Evolutionary conservation across 2,329 filamentous ascomycete genomes (phyloP), one percentile per base, ranked within the genome.

Genomic region (Cadophora sp.): DNA sequence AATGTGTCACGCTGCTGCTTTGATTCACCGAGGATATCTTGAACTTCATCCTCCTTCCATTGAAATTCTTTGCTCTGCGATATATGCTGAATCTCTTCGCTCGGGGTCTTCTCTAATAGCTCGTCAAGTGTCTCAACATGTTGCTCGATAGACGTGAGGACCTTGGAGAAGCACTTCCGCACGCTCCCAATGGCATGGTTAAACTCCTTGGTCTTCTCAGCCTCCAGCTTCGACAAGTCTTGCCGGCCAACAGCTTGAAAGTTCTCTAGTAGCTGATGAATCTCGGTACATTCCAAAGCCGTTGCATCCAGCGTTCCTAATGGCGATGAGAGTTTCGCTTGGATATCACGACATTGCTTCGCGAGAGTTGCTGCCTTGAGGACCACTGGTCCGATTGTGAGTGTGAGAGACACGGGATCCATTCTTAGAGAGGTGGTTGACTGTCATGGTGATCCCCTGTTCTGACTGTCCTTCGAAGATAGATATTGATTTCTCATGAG

Each of bases 341-440:
- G 40, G 40, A 62, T 51, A 14, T 62, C 60, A 34, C 14, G 60
- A 24, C 60, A 62, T 22, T 34, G 60, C 60, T 62, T 62, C 2
- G 29, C 43, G 40, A 62, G 58, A 29, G n/a, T 63, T 19, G 43
- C 61, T 50, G 61, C 46, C 27, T 63, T 63, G 40, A 63, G 43
- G 24, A 53, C 19, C 46, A 63, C 31, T 5, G 40, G 60, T n/a
- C 43, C 60, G 16, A 50, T 51, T 1, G 60, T 31, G 7, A 63
- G 43, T n/a, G 46, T 51, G 34, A 40, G 31, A 8, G 56, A 24
- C 2, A 43, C 29, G 31, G 22, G 31, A 59, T 59, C 56, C 56
- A 59, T 43, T 19, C n/a, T 59, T 6, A 24, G 4, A 26, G 8
- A 14, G 22, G 6, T 12, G 22, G 22, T 6, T 19, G 14, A 19